phyloP scores from a whole-genome alignment of 768 basidiomycete species.

The Leccinum rimulosum region DNA sequence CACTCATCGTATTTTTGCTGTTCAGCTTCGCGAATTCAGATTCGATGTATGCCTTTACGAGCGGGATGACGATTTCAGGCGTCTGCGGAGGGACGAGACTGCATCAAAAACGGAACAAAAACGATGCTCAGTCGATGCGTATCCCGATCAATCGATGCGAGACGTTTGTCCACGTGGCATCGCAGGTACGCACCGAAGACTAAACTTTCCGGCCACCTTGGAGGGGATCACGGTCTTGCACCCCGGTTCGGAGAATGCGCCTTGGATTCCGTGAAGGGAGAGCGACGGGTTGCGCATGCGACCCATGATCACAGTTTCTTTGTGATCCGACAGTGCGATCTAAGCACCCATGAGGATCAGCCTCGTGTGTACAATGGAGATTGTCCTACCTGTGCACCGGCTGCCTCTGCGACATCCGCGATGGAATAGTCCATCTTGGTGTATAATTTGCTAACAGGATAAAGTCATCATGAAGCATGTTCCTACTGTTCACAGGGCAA shows the following conservation, averaged over 20 bases:
- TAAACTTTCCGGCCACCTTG: conserved; percentile 87
- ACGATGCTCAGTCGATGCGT: not conserved
- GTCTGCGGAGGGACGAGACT: conserved; percentile 87
- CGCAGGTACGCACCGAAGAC: conserved; percentile 65
- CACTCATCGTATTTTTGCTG: conserved; percentile 74
- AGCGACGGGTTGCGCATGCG: conserved; percentile 89
- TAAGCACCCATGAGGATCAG: conserved; percentile 4
- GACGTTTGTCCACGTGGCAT: not conserved
- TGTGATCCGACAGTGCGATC: conserved; percentile 74
- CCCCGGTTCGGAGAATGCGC: conserved; percentile 82
- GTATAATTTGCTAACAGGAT: conserved; percentile 56
- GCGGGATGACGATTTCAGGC: conserved; percentile 66
- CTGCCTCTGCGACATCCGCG: conserved; percentile 70
- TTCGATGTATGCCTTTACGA: conserved; percentile 68
- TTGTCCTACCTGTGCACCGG: conserved; percentile 53
- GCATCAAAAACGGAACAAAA: not conserved
- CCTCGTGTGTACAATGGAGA: not conserved
- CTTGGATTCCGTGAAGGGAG: conserved; percentile 93
- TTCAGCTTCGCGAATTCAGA: conserved; percentile 82
- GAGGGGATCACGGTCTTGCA: conserved; percentile 95
- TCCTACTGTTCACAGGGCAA: not conserved
- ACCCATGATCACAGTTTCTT: conserved; percentile 82
- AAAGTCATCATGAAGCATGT: not conserved
- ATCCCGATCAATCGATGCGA: not conserved
- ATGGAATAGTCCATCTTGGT: conserved; percentile 69